A percentile compares a stretch with the other conserved stretches of the same genome.
Evolutionary conservation across 345 rosid species (phyloP).

Genomic region (Lenwebbia sp.): DNA sequence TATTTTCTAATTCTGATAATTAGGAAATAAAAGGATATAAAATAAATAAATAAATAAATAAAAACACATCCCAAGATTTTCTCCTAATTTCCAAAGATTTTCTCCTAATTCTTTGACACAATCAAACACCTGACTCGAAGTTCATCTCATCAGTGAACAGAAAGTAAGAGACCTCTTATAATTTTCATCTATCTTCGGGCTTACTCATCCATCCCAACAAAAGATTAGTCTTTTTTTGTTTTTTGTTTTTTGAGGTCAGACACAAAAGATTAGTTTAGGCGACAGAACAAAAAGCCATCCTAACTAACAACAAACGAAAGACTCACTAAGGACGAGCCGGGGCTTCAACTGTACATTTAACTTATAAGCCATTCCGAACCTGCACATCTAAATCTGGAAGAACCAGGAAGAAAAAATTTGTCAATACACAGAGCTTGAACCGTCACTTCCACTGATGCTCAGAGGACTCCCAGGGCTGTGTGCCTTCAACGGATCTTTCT

Average conservation of each 20-base stretch:
- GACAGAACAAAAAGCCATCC: background rate
- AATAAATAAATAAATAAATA: too few species aligned
- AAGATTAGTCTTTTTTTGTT: background rate
- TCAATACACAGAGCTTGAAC: background rate
- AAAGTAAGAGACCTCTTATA: background rate
- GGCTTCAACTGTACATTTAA: background rate
- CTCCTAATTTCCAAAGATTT: too few species aligned
- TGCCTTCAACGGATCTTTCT: background rate
- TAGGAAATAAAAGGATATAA: too few species aligned
- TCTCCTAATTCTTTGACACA: too few species aligned
- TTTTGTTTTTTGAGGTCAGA: too few species aligned
- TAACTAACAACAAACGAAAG: background rate
- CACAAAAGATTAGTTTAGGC: background rate
- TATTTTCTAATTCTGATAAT: too few species aligned
- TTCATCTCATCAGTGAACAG: background rate
- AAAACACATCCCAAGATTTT: too few species aligned
- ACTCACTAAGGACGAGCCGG: background rate
- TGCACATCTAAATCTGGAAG: background rate
- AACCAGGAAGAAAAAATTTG: background rate
- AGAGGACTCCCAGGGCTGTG: background rate
- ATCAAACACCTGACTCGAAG: background rate
- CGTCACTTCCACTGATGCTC: background rate
- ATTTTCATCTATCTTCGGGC: background rate
- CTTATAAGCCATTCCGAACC: background rate
- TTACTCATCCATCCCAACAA: background rate